Conservation (phyloP, 805 yeast species). For the Nakazawaea siamensis region DNA sequence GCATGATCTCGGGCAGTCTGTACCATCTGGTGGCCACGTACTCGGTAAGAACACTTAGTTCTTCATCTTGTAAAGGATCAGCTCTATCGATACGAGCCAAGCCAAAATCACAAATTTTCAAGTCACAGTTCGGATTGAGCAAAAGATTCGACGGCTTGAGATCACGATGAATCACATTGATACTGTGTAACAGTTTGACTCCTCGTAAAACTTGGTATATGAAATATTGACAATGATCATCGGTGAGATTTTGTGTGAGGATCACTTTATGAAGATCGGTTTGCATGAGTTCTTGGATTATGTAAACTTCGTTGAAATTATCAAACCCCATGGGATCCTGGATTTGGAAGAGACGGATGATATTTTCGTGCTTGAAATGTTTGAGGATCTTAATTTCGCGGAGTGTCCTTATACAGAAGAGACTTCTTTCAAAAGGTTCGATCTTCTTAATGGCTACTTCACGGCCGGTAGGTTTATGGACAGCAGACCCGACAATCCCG, state of each 20-base stretch:
- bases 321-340: conserved; percentile 55
- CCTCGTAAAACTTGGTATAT: conserved; percentile 66
- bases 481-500: conserved; percentile 68
- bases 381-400: conserved; percentile 61
- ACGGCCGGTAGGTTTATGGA: conserved; percentile 46
- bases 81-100: conserved; percentile 48
- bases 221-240: conserved; percentile 65
- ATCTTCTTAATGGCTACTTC: conserved; percentile 75
- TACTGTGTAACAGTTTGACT: conserved; percentile 61
- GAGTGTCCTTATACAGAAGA: conserved; percentile 62
- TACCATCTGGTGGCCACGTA: conserved; percentile 85
- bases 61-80: conserved; percentile 16
- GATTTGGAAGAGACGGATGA: conserved; percentile 56
- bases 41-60: conserved; percentile 53
- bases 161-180: conserved; percentile 70
- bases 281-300: conserved; percentile 75
- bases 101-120: conserved; percentile 77
- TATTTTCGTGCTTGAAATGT: conserved; percentile 68
- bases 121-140: conserved; percentile 62
- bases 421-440: conserved; percentile 56
- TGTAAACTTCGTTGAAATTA: conserved; percentile 61
- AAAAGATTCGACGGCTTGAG: conserved; percentile 67
- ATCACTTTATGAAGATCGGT: conserved; percentile 63
- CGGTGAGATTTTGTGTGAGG: conserved; percentile 44
- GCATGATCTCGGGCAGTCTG: conserved; percentile 78